These are phyloP conservation scores for Prinsepia uniflora DNA, from an alignment of 306 rosid genomes.

Conservation along the genomic window DNA sequence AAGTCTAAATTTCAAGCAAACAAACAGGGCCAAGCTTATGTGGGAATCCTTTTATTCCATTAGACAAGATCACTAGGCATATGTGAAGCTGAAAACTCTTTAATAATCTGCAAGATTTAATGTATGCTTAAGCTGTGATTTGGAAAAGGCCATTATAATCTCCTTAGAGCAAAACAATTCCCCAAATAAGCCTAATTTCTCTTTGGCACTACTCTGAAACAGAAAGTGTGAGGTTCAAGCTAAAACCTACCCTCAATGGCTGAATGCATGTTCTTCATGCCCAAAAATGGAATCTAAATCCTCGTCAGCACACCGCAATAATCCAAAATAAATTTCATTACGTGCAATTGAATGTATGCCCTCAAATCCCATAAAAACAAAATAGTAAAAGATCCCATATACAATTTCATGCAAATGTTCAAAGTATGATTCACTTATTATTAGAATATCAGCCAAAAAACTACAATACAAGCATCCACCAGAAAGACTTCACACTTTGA, in stretches of 20 bases:
- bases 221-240: not conserved
- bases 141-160: too few species aligned
- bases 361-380: not conserved
- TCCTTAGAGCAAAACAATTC: not conserved
- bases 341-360: not conserved
- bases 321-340: too few species aligned
- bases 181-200: not conserved
- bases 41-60: too few species aligned
- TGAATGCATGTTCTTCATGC: not conserved
- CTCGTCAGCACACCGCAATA: too few species aligned
- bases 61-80: too few species aligned
- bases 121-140: too few species aligned
- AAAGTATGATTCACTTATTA: not conserved
- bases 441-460: not conserved
- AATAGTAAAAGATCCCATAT: constrained; percentile 7
- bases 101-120: too few species aligned
- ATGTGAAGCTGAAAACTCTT: too few species aligned
- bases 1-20: too few species aligned
- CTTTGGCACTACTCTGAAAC: not conserved
- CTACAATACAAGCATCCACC: not conserved
- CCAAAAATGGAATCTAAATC: too few species aligned
- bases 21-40: too few species aligned
- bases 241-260: not conserved
- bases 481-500: not conserved
- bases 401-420: not conserved